phyloP scores from a whole-genome alignment of 177 flowering plant genomes.

The Tripterygium wilfordii region DNA sequence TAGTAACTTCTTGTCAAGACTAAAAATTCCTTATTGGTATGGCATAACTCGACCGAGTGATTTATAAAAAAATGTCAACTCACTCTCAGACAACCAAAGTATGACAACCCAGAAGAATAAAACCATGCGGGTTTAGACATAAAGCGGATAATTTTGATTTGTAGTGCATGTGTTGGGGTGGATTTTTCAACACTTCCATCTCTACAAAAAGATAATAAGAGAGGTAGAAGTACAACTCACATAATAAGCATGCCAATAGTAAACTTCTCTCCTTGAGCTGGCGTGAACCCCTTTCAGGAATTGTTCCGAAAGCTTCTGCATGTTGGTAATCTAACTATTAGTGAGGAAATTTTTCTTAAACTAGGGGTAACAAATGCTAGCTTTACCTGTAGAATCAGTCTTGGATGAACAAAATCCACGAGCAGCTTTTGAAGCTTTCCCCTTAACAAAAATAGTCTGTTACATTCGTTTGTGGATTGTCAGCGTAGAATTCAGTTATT shows the following conservation, averaged over 20 bases:
- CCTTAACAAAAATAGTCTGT: constrained; percentile 38
- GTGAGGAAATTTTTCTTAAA: not conserved
- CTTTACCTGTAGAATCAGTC: constrained; percentile 61
- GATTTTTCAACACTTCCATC: no score
- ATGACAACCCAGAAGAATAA: no score
- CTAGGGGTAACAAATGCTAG: not conserved
- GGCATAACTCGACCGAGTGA: no score
- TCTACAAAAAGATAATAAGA: not conserved
- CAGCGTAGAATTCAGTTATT: no score
- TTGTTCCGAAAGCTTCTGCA: constrained; percentile 70
- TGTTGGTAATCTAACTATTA: constrained; percentile 7
- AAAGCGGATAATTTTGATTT: no score
- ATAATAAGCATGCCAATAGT: constrained; percentile 81
- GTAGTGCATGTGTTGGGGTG: no score
- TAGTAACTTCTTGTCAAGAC: no score
- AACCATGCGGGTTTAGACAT: no score
- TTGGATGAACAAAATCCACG: constrained; percentile 65
- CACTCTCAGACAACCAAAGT: no score
- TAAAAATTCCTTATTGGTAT: no score
- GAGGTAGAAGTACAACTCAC: constrained; percentile 35
- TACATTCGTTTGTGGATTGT: no score
- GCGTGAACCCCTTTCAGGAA: constrained; percentile 52
- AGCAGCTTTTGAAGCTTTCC: constrained; percentile 59
- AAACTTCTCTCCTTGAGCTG: constrained; percentile 46
- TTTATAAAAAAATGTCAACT: no score